Base-by-base conservation (phyloP, 2,329 filamentous ascomycete species). In the Pezicula radicicola region DNA sequence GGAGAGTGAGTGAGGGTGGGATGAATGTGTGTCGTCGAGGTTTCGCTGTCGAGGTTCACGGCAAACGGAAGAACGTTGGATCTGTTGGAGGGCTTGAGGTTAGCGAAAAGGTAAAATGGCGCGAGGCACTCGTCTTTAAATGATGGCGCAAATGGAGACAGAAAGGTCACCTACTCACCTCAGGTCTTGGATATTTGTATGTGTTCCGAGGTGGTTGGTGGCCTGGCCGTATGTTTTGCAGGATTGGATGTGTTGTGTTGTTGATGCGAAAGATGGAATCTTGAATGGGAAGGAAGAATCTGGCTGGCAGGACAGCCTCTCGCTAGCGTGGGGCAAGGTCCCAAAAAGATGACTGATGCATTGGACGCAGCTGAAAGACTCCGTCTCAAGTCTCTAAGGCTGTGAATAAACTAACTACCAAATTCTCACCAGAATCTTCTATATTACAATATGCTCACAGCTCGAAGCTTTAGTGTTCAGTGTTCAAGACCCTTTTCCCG, bases 1-100 rank as follows among this genome's bases (percentile, higher is more conserved):
- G 50, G 54, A 55, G 57, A 54, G 60, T 58, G 52, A 54, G 56
- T 55, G 59, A 57, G 61, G 60, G 56, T 59, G 59, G 73, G 73
- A 63, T 75, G 56, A 54, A 57, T 40, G 57, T 48, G 35, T 57
- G 52, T 43, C 57, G 55, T 60, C 51, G 55, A 57, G 53, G 48
- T 51, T 55, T 45, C 19, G 45, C 43, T 56, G 50, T 63, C 55
- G 58, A 60, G 57, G 59, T 53, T 54, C 59, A 57, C 60, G 61
- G 50, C 57, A 55, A 59, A 60, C 43, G 50, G 55, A 48, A 53
- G 46, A 56, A 55, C 55, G 55, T 60, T 48, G 41, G 47, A 44
- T 53, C 46, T 48, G 46, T 15, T 16, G 25, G 25, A 45, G 28
- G 27, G 42, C 30, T 33, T 25, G 25, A 12, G 30, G 30, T 33